Base-by-base conservation (phyloP, 441 rosid genomes). In the Capsella rubella region DNA sequence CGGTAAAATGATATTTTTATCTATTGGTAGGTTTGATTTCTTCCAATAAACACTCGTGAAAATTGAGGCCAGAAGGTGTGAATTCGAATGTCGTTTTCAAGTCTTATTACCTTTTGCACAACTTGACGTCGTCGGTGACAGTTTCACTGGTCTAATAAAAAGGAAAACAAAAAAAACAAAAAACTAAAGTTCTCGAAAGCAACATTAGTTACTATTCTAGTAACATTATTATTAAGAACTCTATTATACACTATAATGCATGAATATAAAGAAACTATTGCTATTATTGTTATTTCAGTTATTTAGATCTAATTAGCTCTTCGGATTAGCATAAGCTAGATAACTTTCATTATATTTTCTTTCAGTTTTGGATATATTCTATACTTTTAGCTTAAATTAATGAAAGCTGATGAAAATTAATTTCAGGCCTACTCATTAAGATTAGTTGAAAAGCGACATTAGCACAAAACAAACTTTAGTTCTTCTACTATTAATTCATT, bases 61-160 rank as follows among this genome's bases (percentile, higher is more conserved):
- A 43, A 5, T 28, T 61, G 40, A 42, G 60, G 60, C 27, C 39
- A 34, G 40, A 42, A 67, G 1, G 6, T 6, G 47, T 45, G 11
- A 7, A 15, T 61, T 46, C n/a, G 21, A 69, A 63, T 5, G 79
- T 76, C 75, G 60, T 64, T 56, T 59, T 69, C 71, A 35, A 56
- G 21, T 54, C 43, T 47, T 69, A 13, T 34, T 46, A 31, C 32
- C 34, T 59, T 21, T 21, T 14, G 32, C 69, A 2, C 75, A 76
- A 76, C 79, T 76, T 76, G 74, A 43, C 58, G 54, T 62, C 79
- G 74, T 76, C 79, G 75, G 75, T 70, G 49, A 50, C 45, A 69
- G 15, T 54, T 55, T 62, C 34, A 46, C 69, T 60, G 32, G 79
- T 53, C 53, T 21, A 46, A n/a, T 69, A 52, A 52, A 54, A 60